Evolutionary conservation across 163 green algal species (phyloP).

Genomic region (Trebouxia gelatinosa): DNA sequence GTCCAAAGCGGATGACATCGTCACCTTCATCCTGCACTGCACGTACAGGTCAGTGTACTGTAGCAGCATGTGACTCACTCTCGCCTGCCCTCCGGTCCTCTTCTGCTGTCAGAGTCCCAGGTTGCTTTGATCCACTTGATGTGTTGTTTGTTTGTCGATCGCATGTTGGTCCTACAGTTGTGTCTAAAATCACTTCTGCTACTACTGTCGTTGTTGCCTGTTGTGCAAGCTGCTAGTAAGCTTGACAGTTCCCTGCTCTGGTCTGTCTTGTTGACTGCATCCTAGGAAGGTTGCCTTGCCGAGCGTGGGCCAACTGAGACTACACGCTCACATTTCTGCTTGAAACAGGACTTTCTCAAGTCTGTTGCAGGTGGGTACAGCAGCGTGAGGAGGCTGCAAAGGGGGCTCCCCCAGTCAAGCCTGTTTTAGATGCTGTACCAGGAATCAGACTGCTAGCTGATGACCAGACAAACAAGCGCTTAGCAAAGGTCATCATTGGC

Average conservation of each 20-base stretch:
- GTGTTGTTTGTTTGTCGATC: neutral
- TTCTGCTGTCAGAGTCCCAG: neutral
- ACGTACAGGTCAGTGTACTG: neutral
- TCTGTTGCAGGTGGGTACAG: neutral
- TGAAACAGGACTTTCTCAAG: too few relatives aligned
- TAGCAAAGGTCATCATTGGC: neutral
- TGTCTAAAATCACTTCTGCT: neutral
- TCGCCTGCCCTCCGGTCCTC: neutral
- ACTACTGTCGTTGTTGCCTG: neutral
- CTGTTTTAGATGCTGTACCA: neutral
- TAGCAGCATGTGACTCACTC: neutral
- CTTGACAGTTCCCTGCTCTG: neutral
- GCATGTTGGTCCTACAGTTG: neutral
- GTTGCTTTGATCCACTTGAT: neutral
- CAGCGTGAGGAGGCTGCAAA: neutral
- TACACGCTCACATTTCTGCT: too few relatives aligned
- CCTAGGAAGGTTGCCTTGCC: too few relatives aligned
- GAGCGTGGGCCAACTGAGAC: too few relatives aligned
- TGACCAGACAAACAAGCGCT: neutral
- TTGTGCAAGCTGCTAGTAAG: neutral
- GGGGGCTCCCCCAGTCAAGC: neutral
- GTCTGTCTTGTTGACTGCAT: neutral
- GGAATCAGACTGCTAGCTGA: neutral
- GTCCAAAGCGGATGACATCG: neutral
- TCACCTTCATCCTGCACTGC: constrained; percentile 12